Percentiles rank a stretch among this genome's conserved stretches.
Conservation (phyloP, 225 moss, liverwort and hornwort species). For the Straminergon stramineum region DNA sequence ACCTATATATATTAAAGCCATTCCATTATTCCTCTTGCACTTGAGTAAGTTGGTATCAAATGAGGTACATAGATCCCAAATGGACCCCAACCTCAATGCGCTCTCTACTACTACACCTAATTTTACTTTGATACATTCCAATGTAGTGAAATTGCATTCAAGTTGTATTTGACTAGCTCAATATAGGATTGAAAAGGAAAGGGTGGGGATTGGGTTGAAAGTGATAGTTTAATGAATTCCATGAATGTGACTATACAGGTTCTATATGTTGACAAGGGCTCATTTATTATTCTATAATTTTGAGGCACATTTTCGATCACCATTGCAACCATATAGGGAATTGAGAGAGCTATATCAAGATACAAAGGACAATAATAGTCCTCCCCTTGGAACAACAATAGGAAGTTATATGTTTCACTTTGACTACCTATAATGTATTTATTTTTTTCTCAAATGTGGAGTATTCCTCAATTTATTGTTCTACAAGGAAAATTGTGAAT, state of each 20-base stretch:
- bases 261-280: no score
- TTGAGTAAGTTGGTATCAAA: neutral
- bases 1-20: neutral
- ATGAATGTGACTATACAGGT: accelerated
- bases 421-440: neutral
- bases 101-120: neutral
- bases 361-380: neutral
- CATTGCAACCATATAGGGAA: neutral
- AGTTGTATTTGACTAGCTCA: neutral
- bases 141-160: neutral
- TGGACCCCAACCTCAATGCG: accelerated
- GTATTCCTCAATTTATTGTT: neutral
- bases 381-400: accelerated
- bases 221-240: neutral
- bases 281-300: neutral
- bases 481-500: accelerated
- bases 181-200: neutral
- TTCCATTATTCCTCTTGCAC: neutral
- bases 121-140: neutral
- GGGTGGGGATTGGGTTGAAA: neutral
- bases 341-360: neutral
- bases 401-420: neutral
- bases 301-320: neutral
- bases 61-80: accelerated
- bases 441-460: no score